Percentiles rank a stretch among this genome's conserved stretches.
Conservation (phyloP, 495 filamentous ascomycete genomes). For the Pyrenopolyporus hunteri region DNA sequence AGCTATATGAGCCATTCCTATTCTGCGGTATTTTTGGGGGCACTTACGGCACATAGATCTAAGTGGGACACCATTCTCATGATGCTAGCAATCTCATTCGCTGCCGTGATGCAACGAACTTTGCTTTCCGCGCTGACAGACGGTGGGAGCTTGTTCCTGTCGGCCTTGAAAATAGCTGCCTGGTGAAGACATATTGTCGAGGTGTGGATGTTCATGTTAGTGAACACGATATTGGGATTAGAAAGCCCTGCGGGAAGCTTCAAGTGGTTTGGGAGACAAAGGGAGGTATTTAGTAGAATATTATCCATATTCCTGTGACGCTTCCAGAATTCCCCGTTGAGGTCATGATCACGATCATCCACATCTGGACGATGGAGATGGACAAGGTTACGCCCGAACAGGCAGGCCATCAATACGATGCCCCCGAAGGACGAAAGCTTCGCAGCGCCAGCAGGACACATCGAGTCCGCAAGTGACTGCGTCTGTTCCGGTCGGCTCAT, state of each 20-base stretch:
- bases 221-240: slow-evolving; percentile 89
- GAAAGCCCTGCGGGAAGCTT: slow-evolving; percentile 77
- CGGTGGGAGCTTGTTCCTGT: slow-evolving; percentile 80
- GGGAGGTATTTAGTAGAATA: slow-evolving; percentile 81
- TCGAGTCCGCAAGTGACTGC: slow-evolving; percentile 70
- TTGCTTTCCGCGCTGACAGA: slow-evolving; percentile 87
- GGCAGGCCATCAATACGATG: slow-evolving; percentile 79
- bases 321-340: slow-evolving; percentile 96
- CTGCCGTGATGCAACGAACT: slow-evolving; percentile 88
- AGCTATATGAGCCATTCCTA: neutral
- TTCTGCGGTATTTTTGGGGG: neutral
- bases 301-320: slow-evolving; percentile 89
- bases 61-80: slow-evolving; percentile 95
- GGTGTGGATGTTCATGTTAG: slow-evolving; percentile 96
- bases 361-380: slow-evolving; percentile 90
- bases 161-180: slow-evolving; percentile 96
- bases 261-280: slow-evolving; percentile 82
- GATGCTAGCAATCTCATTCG: slow-evolving; percentile 92
- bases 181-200: slow-evolving; percentile 97
- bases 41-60: slow-evolving; percentile 80
- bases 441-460: slow-evolving; percentile 71
- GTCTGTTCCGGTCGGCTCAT: slow-evolving; percentile 75
- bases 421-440: slow-evolving; percentile 80
- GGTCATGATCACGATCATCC: slow-evolving; percentile 82
- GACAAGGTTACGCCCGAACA: slow-evolving; percentile 93